Evolutionary conservation across 2,329 filamentous ascomycete genomes (phyloP), one percentile per base, ranked within the genome.

Genomic region (Chaetomiaceae sp.): DNA sequence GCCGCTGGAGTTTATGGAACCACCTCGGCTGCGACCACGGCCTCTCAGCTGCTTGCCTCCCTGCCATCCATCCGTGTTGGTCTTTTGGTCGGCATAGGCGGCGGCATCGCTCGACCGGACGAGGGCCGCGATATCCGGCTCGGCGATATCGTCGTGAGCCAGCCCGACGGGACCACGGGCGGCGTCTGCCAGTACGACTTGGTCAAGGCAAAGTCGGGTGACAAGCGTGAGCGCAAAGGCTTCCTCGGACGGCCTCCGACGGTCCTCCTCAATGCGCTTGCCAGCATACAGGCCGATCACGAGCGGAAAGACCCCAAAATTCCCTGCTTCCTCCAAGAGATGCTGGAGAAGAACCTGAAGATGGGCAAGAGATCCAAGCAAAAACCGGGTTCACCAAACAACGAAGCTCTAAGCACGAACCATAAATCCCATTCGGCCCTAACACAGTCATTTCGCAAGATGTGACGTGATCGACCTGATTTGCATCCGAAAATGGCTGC

Each of bases 131-230:
- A 54, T n/a, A 54, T 54, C 38, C 38, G 51, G 19, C 51, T 54
- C 2, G 51, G 51, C 39, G 47, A 54, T 30, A 16, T 54, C 19
- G 51, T 54, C 19, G 48, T 54, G 5, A 50, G 51, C 47, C 37
- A 50, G 43, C 51, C 51, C 20, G 25, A 27, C 10, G 25, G 6
- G 10, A 27, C 25, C 25, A 27, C 25, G 10, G 25, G 25, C 25
- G 25, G 25, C 2, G 25, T 27, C 25, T 27, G 25, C 25, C 25
- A 27, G 25, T 27, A 27, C 25, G 25, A 27, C 25, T 27, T 27
- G 25, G 6, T 27, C 25, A 27, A 27, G 25, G 3, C 25, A 27
- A 27, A 27, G 25, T 27, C 25, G 25, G 25, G 25, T 10, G 25
- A 10, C 25, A 27, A 27, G 25, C 25, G 25, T 6, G 25, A 27